Evolutionary conservation across 2,329 filamentous ascomycete species (phyloP).

Genomic region (Xylariaceae sp.): DNA sequence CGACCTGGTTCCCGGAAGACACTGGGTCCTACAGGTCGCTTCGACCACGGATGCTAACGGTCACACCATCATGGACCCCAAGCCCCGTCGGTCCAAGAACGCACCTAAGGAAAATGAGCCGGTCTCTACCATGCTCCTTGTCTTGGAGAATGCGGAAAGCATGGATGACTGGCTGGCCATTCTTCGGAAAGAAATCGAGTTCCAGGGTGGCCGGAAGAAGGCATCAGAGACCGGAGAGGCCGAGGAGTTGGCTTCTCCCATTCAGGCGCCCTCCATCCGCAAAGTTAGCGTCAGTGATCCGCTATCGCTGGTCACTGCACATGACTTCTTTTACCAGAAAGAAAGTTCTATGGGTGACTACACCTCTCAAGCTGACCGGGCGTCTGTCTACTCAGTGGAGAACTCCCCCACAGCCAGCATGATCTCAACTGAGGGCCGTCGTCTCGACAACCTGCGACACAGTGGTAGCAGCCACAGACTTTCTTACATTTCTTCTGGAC

Average conservation of each 20-base stretch:
- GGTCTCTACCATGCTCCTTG: constrained; percentile 62
- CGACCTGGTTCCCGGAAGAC: constrained; percentile 71
- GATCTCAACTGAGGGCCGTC: constrained; percentile 53
- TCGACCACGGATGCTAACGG: constrained; percentile 59
- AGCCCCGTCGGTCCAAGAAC: constrained; percentile 61
- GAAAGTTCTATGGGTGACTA: constrained; percentile 23
- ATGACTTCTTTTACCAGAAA: constrained; percentile 35
- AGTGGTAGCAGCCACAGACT: constrained; percentile 46
- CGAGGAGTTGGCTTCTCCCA: constrained; percentile 34
- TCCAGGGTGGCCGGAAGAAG: constrained; percentile 60
- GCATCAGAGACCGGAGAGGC: constrained; percentile 54
- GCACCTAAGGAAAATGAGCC: constrained; percentile 56
- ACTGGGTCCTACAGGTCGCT: constrained; percentile 74
- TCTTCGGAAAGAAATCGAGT: constrained; percentile 65
- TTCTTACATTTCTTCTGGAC: constrained; percentile 56
- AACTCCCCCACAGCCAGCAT: constrained; percentile 56
- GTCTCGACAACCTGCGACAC: constrained; percentile 53
- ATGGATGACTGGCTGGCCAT: constrained; percentile 72
- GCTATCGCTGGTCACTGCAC: constrained; percentile 38
- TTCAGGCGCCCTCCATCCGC: constrained; percentile 41
- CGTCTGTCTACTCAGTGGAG: constrained; percentile 43
- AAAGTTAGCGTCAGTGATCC: constrained; percentile 46
- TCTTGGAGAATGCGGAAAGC: constrained; percentile 66
- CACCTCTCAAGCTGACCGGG: constrained; percentile 28
- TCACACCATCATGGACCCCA: constrained; percentile 43